A percentile compares a stretch with the other conserved stretches of the same genome.
phyloP scores from a whole-genome alignment of 805 yeast genomes.

The Metschnikowia corniflorae region DNA sequence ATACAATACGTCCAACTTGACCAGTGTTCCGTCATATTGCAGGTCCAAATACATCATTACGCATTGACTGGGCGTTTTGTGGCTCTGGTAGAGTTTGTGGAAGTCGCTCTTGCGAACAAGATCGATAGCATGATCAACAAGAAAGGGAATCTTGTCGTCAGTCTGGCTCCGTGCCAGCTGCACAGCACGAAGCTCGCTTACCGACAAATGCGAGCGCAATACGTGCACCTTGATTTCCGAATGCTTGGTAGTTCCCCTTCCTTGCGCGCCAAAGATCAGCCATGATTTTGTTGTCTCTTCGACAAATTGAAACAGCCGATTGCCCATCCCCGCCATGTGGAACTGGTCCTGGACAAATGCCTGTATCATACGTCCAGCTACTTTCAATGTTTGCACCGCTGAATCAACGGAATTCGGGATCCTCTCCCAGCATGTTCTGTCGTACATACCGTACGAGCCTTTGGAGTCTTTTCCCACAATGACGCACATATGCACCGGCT shows the following conservation, averaged over 20 bases:
- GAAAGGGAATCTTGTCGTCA: constrained; percentile 74
- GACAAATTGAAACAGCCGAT: constrained; percentile 69
- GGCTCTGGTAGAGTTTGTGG: constrained; percentile 42
- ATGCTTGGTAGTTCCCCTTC: constrained; percentile 51
- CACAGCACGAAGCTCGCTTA: constrained; percentile 68
- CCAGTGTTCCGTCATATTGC: constrained; percentile 71
- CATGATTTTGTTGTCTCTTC: constrained; percentile 45
- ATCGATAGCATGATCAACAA: constrained; percentile 75
- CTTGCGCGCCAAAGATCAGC: constrained; percentile 31
- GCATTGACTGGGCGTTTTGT: constrained; percentile 59
- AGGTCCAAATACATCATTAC: constrained; percentile 85
- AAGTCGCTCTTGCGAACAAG: constrained; percentile 41
- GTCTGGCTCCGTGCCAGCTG: too few species aligned
- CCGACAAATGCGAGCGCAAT: constrained; percentile 60
- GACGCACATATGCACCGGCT: constrained; percentile 78
- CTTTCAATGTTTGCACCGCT: constrained; percentile 70
- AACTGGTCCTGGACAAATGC: constrained; percentile 90
- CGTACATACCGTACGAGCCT: constrained; percentile 66
- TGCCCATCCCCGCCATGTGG: constrained; percentile 73
- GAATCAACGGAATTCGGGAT: constrained; percentile 68
- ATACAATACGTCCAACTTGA: constrained; percentile 86
- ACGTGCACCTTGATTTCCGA: constrained; percentile 76
- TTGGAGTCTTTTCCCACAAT: constrained; percentile 75
- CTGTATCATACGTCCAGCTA: constrained; percentile 85
- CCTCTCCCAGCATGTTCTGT: constrained; percentile 37